Evolutionary conservation across 78 protist species (phyloP).

Genomic region (Emiliania huxleyi): DNA sequence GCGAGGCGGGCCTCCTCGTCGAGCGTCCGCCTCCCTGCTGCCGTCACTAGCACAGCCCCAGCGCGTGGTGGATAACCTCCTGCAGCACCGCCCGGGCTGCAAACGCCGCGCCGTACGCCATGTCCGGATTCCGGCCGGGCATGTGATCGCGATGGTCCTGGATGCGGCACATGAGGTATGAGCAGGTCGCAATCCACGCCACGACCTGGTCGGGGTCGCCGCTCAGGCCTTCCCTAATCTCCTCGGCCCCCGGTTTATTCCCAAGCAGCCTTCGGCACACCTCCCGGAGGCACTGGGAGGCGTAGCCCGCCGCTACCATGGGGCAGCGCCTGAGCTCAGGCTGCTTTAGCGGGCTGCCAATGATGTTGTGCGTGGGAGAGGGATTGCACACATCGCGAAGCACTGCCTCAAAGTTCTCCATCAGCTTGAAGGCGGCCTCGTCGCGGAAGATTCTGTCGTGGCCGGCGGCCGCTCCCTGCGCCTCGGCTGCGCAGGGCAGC

Average conservation of each 20-base stretch:
- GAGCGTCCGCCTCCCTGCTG: too few relatives aligned
- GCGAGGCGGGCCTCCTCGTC: too few relatives aligned
- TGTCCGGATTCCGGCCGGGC: background rate
- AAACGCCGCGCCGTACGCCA: background rate
- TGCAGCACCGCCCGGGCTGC: background rate
- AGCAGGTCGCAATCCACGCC: background rate
- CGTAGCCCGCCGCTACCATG: background rate
- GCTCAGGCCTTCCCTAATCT: background rate
- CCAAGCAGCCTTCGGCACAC: background rate
- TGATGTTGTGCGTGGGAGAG: background rate
- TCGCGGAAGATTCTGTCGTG: background rate
- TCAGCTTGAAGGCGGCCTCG: background rate
- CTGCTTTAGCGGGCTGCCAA: background rate
- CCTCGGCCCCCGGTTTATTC: background rate
- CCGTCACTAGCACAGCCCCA: background rate
- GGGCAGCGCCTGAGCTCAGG: background rate
- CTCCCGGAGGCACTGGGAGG: background rate
- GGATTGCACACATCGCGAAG: background rate
- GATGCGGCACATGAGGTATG: background rate
- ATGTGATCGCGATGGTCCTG: background rate
- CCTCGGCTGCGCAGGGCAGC: background rate
- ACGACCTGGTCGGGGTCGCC: background rate
- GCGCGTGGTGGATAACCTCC: background rate
- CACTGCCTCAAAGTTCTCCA: background rate
- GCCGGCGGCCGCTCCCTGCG: background rate